Evolutionary conservation across 2,329 filamentous ascomycete genomes (phyloP).

Genomic region (Ophiostoma fasciatum): DNA sequence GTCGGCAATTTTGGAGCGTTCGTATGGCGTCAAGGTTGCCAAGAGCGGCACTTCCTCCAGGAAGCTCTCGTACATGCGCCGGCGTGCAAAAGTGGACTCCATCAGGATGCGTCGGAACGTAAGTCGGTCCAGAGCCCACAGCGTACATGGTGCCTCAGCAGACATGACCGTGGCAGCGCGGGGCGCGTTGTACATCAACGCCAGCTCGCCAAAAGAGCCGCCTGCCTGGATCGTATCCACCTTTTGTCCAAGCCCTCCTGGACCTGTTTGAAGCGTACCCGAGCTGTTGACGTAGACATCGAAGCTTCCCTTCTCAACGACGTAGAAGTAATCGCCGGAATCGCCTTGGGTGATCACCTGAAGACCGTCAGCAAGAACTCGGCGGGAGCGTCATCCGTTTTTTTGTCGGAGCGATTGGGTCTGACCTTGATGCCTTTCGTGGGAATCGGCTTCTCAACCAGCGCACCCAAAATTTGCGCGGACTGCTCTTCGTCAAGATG

Average conservation of each 20-base stretch:
- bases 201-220: constrained; percentile 90
- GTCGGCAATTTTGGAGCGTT: constrained; percentile 94
- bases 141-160: constrained; percentile 58
- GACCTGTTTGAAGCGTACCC: constrained; percentile 64
- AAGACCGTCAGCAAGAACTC: no score
- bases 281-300: constrained; percentile 77
- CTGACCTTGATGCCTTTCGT: constrained; percentile 65
- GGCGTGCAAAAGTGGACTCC: constrained; percentile 91
- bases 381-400: no score
- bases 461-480: constrained; percentile 69
- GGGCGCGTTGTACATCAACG: constrained; percentile 96
- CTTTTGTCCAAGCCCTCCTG: constrained; percentile 67
- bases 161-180: constrained; percentile 89
- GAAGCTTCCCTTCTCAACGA: constrained; percentile 82
- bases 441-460: constrained; percentile 91
- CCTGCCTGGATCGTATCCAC: constrained; percentile 74
- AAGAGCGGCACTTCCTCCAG: constrained; percentile 85
- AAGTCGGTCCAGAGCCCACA: constrained; percentile 90
- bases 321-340: constrained; percentile 93
- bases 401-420: no score
- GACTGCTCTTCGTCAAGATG: constrained; percentile 92
- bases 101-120: constrained; percentile 97
- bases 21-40: constrained; percentile 70
- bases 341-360: constrained; percentile 94
- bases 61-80: constrained; percentile 95